These are phyloP conservation scores for Trametes sanguinea DNA, from an alignment of 768 basidiomycete genomes.

Conservation along the genomic window DNA sequence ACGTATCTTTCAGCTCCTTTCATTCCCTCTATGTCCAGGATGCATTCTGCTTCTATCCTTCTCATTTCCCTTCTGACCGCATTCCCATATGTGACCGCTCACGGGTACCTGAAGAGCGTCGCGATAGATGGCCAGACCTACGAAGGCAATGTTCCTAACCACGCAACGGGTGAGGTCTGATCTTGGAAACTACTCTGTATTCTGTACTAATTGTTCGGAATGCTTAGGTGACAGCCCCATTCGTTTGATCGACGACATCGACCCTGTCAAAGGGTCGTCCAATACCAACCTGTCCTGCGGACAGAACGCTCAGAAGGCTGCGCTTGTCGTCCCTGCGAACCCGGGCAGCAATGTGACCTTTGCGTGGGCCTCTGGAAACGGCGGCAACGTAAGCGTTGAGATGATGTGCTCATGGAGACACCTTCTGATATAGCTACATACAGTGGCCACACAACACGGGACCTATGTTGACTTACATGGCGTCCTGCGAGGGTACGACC, in stretches of 20 bases:
- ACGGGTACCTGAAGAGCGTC: constrained; percentile 46
- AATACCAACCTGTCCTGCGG: constrained; percentile 64
- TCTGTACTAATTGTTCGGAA: not conserved
- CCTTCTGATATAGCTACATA: no score
- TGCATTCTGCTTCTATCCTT: constrained; percentile 1
- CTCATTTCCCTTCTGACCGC: constrained; percentile 24
- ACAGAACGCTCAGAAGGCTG: constrained; percentile 47
- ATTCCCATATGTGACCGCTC: constrained; percentile 38
- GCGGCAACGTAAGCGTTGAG: constrained; percentile 23
- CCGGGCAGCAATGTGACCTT: constrained; percentile 58
- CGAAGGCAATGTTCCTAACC: constrained; percentile 42
- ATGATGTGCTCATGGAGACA: not conserved
- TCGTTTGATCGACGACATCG: constrained; percentile 42
- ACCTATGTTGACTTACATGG: constrained; percentile 76
- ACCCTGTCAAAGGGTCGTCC: constrained; percentile 54
- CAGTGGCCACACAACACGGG: constrained; percentile 63
- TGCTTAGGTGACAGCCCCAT: constrained; percentile 30
- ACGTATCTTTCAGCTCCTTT: not conserved
- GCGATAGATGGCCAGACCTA: constrained; percentile 46
- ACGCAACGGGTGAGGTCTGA: constrained; percentile 33
- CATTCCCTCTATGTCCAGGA: not conserved
- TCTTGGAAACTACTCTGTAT: no score
- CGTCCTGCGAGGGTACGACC: constrained; percentile 53
- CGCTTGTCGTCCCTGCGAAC: constrained; percentile 53
- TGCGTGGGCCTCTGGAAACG: constrained; percentile 51